Evolutionary conservation across 306 rosid genomes (phyloP).

Genomic region (Cucurbita pepo): DNA sequence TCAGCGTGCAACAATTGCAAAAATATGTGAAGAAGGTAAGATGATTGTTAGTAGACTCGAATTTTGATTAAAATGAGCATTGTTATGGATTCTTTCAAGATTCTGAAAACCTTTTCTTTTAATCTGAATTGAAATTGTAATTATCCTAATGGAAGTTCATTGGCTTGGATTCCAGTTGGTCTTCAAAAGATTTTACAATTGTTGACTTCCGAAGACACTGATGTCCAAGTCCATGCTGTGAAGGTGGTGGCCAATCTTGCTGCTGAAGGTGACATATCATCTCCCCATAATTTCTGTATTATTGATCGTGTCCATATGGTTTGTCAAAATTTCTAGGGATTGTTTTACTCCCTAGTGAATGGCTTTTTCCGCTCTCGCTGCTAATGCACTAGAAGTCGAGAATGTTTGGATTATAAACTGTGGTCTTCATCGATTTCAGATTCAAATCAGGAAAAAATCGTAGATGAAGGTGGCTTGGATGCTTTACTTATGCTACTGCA

Average conservation of each 20-base stretch:
- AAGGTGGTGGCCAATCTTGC: conserved; percentile 75
- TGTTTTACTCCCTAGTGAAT: not conserved
- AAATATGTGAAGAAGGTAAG: conserved; percentile 63
- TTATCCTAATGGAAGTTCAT: conserved; percentile 3
- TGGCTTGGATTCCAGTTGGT: conserved; percentile 34
- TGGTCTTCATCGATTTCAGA: conserved; percentile 21
- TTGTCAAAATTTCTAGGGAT: not conserved
- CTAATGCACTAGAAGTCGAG: not conserved
- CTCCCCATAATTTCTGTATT: not conserved
- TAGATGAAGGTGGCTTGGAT: conserved; percentile 60
- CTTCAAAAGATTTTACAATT: conserved; percentile 44
- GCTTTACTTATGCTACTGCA: conserved; percentile 41
- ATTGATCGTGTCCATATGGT: not conserved
- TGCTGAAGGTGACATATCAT: conserved; percentile 42
- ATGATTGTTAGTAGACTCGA: not conserved
- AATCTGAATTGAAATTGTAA: not conserved
- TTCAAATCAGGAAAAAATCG: conserved; percentile 45
- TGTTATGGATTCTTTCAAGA: not conserved
- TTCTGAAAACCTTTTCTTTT: not conserved
- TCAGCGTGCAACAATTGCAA: conserved; percentile 52
- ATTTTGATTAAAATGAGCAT: not conserved
- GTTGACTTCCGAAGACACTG: conserved; percentile 40
- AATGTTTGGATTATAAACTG: not conserved
- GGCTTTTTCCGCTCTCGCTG: not conserved
- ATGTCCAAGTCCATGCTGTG: conserved; percentile 53